A percentile compares a stretch with the other conserved stretches of the same genome.
Evolutionary conservation across 1,284 basidiomycete species (phyloP).

Genomic region (Tilletia indica): DNA sequence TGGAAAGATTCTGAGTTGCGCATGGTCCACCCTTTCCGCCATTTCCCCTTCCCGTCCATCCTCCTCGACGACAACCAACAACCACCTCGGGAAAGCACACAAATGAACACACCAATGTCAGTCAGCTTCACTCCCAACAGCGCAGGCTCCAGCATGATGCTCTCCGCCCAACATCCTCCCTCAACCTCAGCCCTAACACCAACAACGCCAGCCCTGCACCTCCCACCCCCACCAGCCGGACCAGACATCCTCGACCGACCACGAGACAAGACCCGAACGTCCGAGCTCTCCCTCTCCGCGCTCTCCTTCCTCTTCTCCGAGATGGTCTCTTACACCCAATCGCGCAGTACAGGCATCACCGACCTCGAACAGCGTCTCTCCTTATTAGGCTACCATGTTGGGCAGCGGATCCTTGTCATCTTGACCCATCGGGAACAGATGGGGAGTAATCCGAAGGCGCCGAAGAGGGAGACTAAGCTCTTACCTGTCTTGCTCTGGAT

Average conservation of each 20-base stretch:
- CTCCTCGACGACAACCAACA: too few relatives aligned
- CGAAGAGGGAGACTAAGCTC: constrained; percentile 48
- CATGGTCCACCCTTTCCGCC: too few relatives aligned
- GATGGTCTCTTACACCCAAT: constrained; percentile 74
- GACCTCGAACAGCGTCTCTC: constrained; percentile 70
- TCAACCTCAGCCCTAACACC: constrained; percentile 1
- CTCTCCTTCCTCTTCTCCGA: constrained; percentile 48
- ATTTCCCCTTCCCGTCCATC: too few relatives aligned
- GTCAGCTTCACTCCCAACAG: too few relatives aligned
- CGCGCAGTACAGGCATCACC: constrained; percentile 85
- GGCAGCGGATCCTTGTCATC: constrained; percentile 37
- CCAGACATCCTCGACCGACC: constrained; percentile 50
- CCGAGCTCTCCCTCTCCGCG: constrained; percentile 34
- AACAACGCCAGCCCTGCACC: background rate
- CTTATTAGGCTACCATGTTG: constrained; percentile 45
- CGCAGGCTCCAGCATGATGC: too few relatives aligned
- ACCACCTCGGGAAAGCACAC: too few relatives aligned
- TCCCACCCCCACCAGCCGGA: background rate
- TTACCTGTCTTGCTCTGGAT: constrained; percentile 50
- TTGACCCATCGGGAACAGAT: constrained; percentile 41
- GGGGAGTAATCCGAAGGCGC: constrained; percentile 38
- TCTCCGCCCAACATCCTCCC: too few relatives aligned
- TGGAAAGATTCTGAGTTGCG: too few relatives aligned
- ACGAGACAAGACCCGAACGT: constrained; percentile 37
- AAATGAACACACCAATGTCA: too few relatives aligned